Evolutionary conservation across 768 basidiomycete species (phyloP), one percentile per base, ranked within the genome.

Genomic region (Hygrophorus pudorinus): DNA sequence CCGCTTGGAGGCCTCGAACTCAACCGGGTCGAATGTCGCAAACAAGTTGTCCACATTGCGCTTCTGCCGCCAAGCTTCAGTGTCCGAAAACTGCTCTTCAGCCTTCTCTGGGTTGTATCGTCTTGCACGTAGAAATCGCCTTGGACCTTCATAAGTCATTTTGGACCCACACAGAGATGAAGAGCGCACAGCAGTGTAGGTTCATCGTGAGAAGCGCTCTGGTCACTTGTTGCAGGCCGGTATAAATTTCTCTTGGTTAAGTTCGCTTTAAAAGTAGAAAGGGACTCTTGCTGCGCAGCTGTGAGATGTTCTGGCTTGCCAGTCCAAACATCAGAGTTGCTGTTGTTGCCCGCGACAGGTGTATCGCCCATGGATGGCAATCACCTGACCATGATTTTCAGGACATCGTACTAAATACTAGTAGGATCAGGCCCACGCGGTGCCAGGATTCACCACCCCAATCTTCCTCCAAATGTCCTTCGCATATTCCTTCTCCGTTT

Each of bases 111-210:
- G 63, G 47, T 85, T 73, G 57, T 79, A 90, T 45, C 68, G 68
- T 47, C 89, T 70, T 4, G 89, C 89, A n/a, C 86, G 75, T 2
- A 91, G 73, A 56, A 89, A 91, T 9, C 89, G 83, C 18, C 88
- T 90, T 47, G 40, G 20, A 34, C 45, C 16, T 28, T 31, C 21
- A 37, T 32, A 36, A 45, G 16, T 35, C 39, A 30, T 5, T 18
- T 28, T 11, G 21, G 30, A n/a, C 30, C 36, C 21, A 65, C 76
- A 41, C 48, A 86, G 7, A 24, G 24, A 24, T 24, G 24, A 24
- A 24, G 24, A 24, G 24, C 24, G 24, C 24, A 24, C 82, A 84
- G 56, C 14, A 90, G 59, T 2, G 81, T 84, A 1, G 70, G 53
- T 33, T 88, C 85, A 41, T 83, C 76, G 49, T 79, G 78, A 2